Percentiles rank a stretch among this genome's conserved stretches.
These are phyloP conservation scores for Hermanozyma aechmeae DNA, from an alignment of 805 yeast species.

Conservation along the genomic window DNA sequence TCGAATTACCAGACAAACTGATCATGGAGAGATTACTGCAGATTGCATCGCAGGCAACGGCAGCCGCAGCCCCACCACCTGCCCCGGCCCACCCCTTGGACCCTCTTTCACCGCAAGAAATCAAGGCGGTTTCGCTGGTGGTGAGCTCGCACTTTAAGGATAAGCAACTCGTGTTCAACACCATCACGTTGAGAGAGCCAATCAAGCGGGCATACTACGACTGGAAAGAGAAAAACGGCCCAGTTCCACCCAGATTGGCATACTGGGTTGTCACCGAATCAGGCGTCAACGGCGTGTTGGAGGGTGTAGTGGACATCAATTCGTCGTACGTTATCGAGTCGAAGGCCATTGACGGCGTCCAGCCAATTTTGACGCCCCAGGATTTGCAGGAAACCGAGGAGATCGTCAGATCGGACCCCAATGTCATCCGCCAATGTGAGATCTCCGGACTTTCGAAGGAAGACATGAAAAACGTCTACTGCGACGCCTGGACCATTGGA, in stretches of 20 bases:
- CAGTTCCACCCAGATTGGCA: constrained; percentile 62
- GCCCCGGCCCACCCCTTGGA: constrained; percentile 60
- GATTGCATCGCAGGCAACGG: constrained; percentile 52
- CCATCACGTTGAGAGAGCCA: constrained; percentile 66
- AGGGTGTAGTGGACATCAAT: constrained; percentile 58
- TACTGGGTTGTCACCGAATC: constrained; percentile 53
- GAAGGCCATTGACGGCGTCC: constrained; percentile 48
- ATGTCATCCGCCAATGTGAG: constrained; percentile 64
- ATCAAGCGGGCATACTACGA: constrained; percentile 50
- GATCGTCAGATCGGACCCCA: constrained; percentile 60
- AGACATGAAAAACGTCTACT: constrained; percentile 52
- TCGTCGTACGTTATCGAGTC: constrained; percentile 38
- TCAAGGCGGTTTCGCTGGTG: constrained; percentile 44
- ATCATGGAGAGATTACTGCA: constrained; percentile 59
- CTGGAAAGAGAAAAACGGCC: constrained; percentile 56
- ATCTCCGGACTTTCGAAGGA: constrained; percentile 56
- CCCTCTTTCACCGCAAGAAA: constrained; percentile 59
- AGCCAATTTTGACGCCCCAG: constrained; percentile 66
- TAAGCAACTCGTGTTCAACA: constrained; percentile 47
- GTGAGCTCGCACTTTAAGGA: constrained; percentile 42
- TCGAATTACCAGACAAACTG: background rate
- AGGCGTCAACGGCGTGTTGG: constrained; percentile 56
- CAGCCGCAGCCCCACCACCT: constrained; percentile 44
- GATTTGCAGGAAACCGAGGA: constrained; percentile 58
- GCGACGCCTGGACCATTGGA: constrained; percentile 66